Evolutionary conservation across 2,329 filamentous ascomycete genomes (phyloP).

Genomic region (Paraphoma sp.): DNA sequence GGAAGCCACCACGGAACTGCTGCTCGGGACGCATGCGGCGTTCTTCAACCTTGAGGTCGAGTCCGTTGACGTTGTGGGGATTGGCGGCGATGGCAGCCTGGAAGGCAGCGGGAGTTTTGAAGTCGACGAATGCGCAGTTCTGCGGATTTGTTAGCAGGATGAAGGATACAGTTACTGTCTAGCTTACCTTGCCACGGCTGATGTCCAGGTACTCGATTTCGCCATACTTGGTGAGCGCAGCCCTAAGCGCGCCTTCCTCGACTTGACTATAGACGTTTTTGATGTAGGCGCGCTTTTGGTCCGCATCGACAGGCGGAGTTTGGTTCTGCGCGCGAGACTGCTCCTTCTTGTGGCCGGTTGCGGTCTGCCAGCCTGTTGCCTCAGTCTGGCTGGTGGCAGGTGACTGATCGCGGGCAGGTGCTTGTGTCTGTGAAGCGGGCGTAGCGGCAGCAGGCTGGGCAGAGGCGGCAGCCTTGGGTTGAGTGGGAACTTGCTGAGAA

Average conservation of each 20-base stretch:
- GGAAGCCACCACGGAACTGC: slow-evolving; percentile 43
- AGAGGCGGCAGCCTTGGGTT: slow-evolving; percentile 45
- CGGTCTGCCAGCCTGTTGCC: slow-evolving; percentile 83
- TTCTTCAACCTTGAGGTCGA: slow-evolving; percentile 86
- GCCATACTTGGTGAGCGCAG: slow-evolving; percentile 72
- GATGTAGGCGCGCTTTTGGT: slow-evolving; percentile 85
- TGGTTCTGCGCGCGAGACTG: slow-evolving; percentile 76
- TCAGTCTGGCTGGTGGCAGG: slow-evolving; percentile 59
- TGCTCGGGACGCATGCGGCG: slow-evolving; percentile 68
- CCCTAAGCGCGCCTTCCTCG: slow-evolving; percentile 73
- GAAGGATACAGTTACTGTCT: neutral
- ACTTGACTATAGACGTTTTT: slow-evolving; percentile 95
- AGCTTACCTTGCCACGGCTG: slow-evolving; percentile 74
- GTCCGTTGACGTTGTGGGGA: slow-evolving; percentile 82
- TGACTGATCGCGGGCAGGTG: slow-evolving; percentile 46
- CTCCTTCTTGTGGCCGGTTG: slow-evolving; percentile 78
- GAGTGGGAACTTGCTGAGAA: slow-evolving; percentile 39
- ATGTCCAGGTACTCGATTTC: slow-evolving; percentile 70
- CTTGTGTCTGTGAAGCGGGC: slow-evolving; percentile 37
- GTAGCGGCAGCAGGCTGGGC: slow-evolving; percentile 33
- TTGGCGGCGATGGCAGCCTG: slow-evolving; percentile 82
- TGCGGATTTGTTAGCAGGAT: slow-evolving; percentile 48
- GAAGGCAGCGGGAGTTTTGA: slow-evolving; percentile 80
- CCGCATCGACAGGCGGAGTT: slow-evolving; percentile 69
- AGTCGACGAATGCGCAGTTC: slow-evolving; percentile 98